Conservation (phyloP, 768 basidiomycete species). For the Lentinula raphanica region DNA sequence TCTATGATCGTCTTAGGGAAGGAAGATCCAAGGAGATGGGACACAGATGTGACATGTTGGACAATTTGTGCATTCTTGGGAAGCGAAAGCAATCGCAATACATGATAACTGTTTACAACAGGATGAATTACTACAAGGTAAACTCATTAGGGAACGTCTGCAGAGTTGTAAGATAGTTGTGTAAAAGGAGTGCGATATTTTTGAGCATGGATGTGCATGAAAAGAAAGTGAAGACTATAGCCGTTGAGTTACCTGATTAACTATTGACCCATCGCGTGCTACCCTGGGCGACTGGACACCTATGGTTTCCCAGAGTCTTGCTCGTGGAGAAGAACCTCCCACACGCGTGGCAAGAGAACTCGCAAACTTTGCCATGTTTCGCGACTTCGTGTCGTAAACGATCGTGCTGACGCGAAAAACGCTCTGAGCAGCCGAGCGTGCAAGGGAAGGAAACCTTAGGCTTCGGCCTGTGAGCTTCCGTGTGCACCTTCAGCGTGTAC, state of each 20-base stretch:
- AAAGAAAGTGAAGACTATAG: no score
- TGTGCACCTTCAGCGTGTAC: constrained; percentile 50
- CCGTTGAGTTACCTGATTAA: not conserved
- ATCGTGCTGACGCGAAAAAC: constrained; percentile 54
- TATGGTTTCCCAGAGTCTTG: constrained; percentile 50
- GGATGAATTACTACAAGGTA: no score
- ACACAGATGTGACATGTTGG: no score
- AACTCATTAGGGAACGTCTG: no score
- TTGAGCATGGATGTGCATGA: no score
- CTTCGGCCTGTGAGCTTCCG: constrained; percentile 51
- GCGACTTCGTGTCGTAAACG: constrained; percentile 53
- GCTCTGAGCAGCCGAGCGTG: constrained; percentile 49
- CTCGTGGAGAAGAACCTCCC: constrained; percentile 49
- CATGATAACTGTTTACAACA: no score
- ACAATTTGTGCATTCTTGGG: no score
- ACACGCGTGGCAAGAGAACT: constrained; percentile 47
- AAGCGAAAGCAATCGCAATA: no score
- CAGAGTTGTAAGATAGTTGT: no score
- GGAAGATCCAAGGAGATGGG: no score
- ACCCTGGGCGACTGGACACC: constrained; percentile 47
- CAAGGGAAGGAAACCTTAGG: constrained; percentile 44
- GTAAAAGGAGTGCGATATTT: no score
- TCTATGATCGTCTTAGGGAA: no score
- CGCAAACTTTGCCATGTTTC: constrained; percentile 53
- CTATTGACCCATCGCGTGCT: constrained; percentile 40